phyloP scores from a whole-genome alignment of 768 basidiomycete genomes.

The Krasilnikovozyma curviuscula region DNA sequence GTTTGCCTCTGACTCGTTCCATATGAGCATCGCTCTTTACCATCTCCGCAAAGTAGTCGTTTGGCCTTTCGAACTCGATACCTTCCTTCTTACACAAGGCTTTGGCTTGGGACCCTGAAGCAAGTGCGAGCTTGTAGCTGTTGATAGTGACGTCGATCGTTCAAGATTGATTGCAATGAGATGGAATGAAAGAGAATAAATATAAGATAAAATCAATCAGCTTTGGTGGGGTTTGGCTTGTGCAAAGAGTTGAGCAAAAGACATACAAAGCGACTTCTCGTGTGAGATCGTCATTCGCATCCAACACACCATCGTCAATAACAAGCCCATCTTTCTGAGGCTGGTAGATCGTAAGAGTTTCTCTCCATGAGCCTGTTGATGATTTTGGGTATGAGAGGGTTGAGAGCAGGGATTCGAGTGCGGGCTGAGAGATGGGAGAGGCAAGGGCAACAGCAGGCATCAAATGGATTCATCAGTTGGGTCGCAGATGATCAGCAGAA shows the following conservation, averaged over 20 bases:
- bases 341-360: conserved; percentile 19
- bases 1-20: conserved; percentile 78
- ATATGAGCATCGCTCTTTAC: conserved; percentile 93
- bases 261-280: conserved; percentile 90
- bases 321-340: conserved; percentile 21
- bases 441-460: conserved; percentile 42
- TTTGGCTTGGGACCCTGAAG: conserved; percentile 56
- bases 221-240: not conserved
- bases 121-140: conserved; percentile 90
- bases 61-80: conserved; percentile 71
- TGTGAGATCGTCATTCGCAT: conserved; percentile 51
- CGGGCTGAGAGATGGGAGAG: conserved; percentile 15
- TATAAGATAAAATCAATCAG: not conserved
- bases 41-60: conserved; percentile 97
- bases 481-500: not conserved
- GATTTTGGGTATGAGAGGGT: conserved; percentile 8
- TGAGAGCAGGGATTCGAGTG: conserved; percentile 14
- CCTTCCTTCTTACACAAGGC: conserved; percentile 50
- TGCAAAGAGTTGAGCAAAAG: not conserved
- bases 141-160: no score
- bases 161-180: not conserved
- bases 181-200: not conserved
- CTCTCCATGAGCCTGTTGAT: conserved; percentile 15
- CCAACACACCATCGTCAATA: conserved; percentile 12
- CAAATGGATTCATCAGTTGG: conserved; percentile 7